These are phyloP conservation scores for Brasilioporus rufonigricans DNA, from an alignment of 768 basidiomycete species.

Conservation along the genomic window DNA sequence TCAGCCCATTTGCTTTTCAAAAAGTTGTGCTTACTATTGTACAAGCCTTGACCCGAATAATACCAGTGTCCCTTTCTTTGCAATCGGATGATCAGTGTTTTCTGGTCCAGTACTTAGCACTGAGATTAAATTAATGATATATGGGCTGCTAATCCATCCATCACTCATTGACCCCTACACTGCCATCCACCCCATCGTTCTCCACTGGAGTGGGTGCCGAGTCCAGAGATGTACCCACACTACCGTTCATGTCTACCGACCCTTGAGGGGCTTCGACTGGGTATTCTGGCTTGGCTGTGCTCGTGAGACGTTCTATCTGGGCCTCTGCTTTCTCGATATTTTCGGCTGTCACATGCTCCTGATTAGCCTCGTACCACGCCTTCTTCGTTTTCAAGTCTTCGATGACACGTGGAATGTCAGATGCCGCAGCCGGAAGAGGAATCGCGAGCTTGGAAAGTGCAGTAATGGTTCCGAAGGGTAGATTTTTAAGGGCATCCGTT, in stretches of 20 bases:
- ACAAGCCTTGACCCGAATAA: constrained; percentile 32
- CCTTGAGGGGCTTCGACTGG: constrained; percentile 26
- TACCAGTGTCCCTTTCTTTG: constrained; percentile 23
- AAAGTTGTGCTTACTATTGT: constrained; percentile 37
- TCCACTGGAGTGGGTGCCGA: constrained; percentile 42
- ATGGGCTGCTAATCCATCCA: constrained; percentile 9
- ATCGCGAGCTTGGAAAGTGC: constrained; percentile 89
- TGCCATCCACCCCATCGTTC: constrained; percentile 40
- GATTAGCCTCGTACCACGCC: constrained; percentile 93
- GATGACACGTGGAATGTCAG: constrained; percentile 79
- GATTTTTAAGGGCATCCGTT: constrained; percentile 45
- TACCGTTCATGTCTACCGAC: constrained; percentile 36
- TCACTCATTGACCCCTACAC: constrained; percentile 36
- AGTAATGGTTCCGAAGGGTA: constrained; percentile 82
- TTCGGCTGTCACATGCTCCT: constrained; percentile 73
- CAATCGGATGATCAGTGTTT: constrained; percentile 11
- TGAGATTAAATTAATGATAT: constrained; percentile 18
- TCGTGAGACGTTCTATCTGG: constrained; percentile 62
- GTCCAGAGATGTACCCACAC: constrained; percentile 45
- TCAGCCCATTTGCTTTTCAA: constrained; percentile 31
- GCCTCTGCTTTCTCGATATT: constrained; percentile 79
- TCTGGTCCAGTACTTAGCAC: constrained; percentile 19
- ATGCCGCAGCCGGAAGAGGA: constrained; percentile 74
- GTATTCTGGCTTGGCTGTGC: constrained; percentile 37
- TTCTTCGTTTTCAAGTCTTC: constrained; percentile 94